Base-by-base conservation (phyloP, 2,329 filamentous ascomycete genomes). In the Davidsoniella eucalypti region DNA sequence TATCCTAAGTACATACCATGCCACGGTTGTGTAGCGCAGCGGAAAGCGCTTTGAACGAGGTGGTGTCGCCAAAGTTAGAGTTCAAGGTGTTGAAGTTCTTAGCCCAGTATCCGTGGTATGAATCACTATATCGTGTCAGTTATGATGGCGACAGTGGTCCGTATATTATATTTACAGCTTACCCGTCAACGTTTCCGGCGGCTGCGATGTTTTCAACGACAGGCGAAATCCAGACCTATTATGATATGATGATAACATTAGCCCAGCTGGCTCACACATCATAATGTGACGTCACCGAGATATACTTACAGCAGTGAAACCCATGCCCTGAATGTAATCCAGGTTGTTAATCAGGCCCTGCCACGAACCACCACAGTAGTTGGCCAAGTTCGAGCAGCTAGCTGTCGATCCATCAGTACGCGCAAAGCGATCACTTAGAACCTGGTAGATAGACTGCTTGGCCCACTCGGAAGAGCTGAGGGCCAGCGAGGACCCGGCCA, bases 291-390 rank as follows among this genome's bases (percentile, higher is more conserved):
- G n/a, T 25, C 39, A 44, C 21, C 23, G n/a, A 38, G 8, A 14
- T 14, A 18, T 18, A 47, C 50, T 18, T 50, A 54, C 58, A 9
- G 67, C 67, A 12, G 62, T 65, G 56, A 68, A 68, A 2, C 67
- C 67, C 61, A 69, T 66, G 43, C 62, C 60, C 55, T 72, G 65
- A 55, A 73, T 71, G 55, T 73, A 73, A 57, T 72, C 70, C 39
- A 73, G 60, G 29, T 67, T 61, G 52, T 68, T 65, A 16, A 67
- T 68, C 39, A 75, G 63, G 12, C 72, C 72, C 47, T 61, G 56
- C 61, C 65, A 75, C 16, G 67, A 69, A 18, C 72, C 72, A 38
- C 70, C 70, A 52, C 72, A 75, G 58, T 73, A 75, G 25, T 57
- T 55, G 39, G 51, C 55, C 29, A 51, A 54, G 33, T 57, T 53